Evolutionary conservation across 805 yeast species (phyloP).

Genomic region (Debaryomyces prosopidis): DNA sequence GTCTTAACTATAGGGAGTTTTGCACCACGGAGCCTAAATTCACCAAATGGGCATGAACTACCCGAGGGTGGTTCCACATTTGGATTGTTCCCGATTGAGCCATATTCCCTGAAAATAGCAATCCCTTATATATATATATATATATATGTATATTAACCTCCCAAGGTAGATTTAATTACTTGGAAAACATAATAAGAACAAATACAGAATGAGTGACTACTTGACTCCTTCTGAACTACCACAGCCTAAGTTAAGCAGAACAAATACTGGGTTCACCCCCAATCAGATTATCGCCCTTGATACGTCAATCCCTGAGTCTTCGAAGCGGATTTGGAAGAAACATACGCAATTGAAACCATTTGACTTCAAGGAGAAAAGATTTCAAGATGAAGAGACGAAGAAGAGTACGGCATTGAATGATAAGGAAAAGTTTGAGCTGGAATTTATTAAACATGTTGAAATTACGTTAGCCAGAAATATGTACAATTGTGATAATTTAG

Average conservation of each 20-base stretch:
- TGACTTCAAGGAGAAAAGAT: slow-evolving; percentile 33
- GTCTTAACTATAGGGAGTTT: too few species aligned
- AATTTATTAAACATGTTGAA: slow-evolving; percentile 84
- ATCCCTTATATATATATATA: too few species aligned
- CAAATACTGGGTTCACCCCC: slow-evolving; percentile 89
- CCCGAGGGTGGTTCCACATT: too few species aligned
- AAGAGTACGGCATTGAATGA: slow-evolving; percentile 20
- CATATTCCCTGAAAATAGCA: too few species aligned
- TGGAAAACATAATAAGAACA: neutral
- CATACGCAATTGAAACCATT: slow-evolving; percentile 48
- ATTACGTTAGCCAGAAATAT: slow-evolving; percentile 87
- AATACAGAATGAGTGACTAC: slow-evolving; percentile 31
- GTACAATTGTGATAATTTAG: slow-evolving; percentile 88
- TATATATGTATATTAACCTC: neutral
- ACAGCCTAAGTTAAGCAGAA: slow-evolving; percentile 57
- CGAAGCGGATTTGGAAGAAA: slow-evolving; percentile 77
- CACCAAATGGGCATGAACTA: too few species aligned
- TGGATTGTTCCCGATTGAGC: too few species aligned
- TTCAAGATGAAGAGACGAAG: slow-evolving; percentile 18
- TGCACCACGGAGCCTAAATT: too few species aligned
- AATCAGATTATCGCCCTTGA: slow-evolving; percentile 84
- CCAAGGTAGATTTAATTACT: neutral
- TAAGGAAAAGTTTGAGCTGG: slow-evolving; percentile 60
- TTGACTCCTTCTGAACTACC: slow-evolving; percentile 40
- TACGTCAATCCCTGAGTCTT: slow-evolving; percentile 73